Evolutionary conservation across 2,329 filamentous ascomycete species (phyloP), one percentile per base, ranked within the genome.

Genomic region (Teratosphaeria zuluensis): DNA sequence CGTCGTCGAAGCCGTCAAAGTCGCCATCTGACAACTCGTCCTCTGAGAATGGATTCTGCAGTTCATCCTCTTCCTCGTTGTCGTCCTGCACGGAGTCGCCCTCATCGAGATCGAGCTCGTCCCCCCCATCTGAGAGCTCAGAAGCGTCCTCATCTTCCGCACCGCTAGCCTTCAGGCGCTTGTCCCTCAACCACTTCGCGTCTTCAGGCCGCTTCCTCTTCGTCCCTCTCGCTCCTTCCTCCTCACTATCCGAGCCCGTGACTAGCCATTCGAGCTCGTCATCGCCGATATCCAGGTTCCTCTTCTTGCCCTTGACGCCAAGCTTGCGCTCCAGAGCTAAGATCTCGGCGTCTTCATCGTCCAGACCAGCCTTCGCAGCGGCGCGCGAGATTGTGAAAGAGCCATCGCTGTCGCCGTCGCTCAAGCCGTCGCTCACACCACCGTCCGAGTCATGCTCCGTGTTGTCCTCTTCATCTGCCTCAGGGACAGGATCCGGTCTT

Each of bases 341-440:
- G 65, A 99, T 97, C 66, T 96, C 90, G 1, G 85, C 89, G 68
- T 97, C 91, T 59, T 99, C 92, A 61, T 89, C 80, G 0, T 83
- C 85, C 4, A 96, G 76, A 65, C 82, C 84, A 3, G 86, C 63
- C 54, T 65, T 68, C 9, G 63, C 66, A 21, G 63, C 60, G 46
- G 60, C 60, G 57, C 38, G 66, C 55, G 63, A 64, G 12, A 65
- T 53, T 11, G 56, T 58, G 48, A 63, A 61, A 8, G 61, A 63
- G 57, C 54, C 56, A 33, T 62, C 53, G 53, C 55, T 59, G 11
- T 54, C 56, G 59, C 60, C 51, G 51, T 58, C 48, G 46, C n/a
- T n/a, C n/a, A n/a, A n/a, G n/a, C 59, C 56, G 16, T 58, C 59
- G 9, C 46, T 53, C n/a, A 53, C 46, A 19, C 35, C 46, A 32